Evolutionary conservation across 1,284 basidiomycete genomes (phyloP), one percentile per base, ranked within the genome.

Genomic region (Thelephora terrestris): DNA sequence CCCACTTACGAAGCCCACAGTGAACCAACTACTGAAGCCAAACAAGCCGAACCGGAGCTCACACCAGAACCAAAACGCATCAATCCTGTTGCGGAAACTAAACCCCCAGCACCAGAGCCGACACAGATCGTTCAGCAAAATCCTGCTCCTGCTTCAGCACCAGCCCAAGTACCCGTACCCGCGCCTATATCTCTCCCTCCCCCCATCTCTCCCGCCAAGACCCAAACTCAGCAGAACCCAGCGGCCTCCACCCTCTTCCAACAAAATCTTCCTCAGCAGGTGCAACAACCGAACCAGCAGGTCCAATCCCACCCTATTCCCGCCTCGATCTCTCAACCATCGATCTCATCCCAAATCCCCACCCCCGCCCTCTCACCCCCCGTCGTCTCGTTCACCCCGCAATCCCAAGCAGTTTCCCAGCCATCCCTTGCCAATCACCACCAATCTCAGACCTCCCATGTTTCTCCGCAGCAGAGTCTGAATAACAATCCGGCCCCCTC

Each of bases 251-350:
- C 53, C 27, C 64, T 71, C 37, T 75, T 75, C 63, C 73, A 70
- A 50, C 73, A 71, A 57, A 68, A 69, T 6, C 60, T 71, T 7
- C 70, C 75, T 36, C 75, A 73, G 52, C 76, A 75, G 45, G 53
- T 58, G 20, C 64, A 64, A 9, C 64, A 62, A 34, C 48, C 54
- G 18, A 58, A 61, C 36, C 53, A 58, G 39, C 57, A 52, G 43
- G 49, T 52, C 3, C 61, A 55, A 27, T 50, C 55, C 49, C 65
- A 66, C 42, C 57, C 67, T 2, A 57, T 73, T 17, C 54, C 67
- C 12, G 50, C 69, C 1, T 57, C 70, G 35, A 60, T 73, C 23
- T 61, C 71, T 4, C 70, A 71, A 27, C 62, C 65, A n/a, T 53
- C 61, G n/a, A 55, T 66, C 24, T 57, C 57, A 45, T 58, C 58